Evolutionary conservation across 148 eudicot species (phyloP).

Genomic region (Rhododendron williamsianum): DNA sequence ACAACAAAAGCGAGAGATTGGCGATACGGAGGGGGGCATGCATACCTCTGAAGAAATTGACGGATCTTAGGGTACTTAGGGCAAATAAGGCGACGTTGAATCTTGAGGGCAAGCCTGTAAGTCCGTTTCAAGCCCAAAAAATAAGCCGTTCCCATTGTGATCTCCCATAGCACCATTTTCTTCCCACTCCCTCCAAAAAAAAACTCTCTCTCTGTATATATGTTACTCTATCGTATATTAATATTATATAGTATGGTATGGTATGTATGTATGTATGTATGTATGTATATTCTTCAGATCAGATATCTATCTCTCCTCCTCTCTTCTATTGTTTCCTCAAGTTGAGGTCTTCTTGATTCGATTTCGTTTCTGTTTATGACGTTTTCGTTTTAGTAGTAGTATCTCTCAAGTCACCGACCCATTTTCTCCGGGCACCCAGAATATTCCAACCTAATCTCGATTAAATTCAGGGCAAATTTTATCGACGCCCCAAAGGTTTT

Average conservation of each 20-base stretch:
- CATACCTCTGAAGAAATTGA: constrained; percentile 59
- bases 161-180: constrained; percentile 87
- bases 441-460: background rate
- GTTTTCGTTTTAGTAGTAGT: background rate
- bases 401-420: background rate
- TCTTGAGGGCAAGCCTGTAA: constrained; percentile 58
- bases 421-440: background rate
- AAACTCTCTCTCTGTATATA: too few species aligned
- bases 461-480: too few species aligned
- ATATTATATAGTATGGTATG: too few species aligned
- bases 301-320: background rate
- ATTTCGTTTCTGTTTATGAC: background rate
- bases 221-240: too few species aligned
- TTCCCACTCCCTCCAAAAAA: background rate
- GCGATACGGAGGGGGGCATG: background rate
- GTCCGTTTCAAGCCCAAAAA: constrained; percentile 75
- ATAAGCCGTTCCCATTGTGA: constrained; percentile 79
- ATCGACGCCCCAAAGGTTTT: too few species aligned
- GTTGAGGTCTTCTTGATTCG: background rate
- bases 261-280: too few species aligned
- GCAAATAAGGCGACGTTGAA: constrained; percentile 63
- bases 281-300: too few species aligned
- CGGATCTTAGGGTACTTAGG: constrained; percentile 51
- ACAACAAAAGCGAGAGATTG: too few species aligned
- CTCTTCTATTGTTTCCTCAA: background rate